Evolutionary conservation across 148 eudicot species (phyloP).

Genomic region (Cornus suecica): DNA sequence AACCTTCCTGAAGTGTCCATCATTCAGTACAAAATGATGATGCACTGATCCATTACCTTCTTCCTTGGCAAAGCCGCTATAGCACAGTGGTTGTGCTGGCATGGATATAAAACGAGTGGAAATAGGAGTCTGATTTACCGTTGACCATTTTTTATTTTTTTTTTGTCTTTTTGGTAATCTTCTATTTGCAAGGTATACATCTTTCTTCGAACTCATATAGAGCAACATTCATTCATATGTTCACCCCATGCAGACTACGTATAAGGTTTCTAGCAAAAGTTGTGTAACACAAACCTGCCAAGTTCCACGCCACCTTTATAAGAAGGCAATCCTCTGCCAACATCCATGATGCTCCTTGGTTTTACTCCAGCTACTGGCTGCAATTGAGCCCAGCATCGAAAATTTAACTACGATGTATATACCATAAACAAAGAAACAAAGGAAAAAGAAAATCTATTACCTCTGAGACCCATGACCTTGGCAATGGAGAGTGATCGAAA

Average conservation of each 20-base stretch:
- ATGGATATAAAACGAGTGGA: too few species aligned
- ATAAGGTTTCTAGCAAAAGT: constrained; percentile 1
- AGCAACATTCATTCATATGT: neutral
- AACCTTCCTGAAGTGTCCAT: too few species aligned
- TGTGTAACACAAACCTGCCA: constrained; percentile 58
- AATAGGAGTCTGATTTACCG: too few species aligned
- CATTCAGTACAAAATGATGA: neutral
- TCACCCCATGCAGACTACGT: neutral
- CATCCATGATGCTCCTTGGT: constrained; percentile 33
- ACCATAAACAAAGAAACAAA: neutral
- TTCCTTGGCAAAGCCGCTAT: too few species aligned
- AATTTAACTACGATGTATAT: neutral
- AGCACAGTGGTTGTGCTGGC: too few species aligned
- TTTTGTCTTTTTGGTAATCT: too few species aligned
- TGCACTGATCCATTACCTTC: too few species aligned
- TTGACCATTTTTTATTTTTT: too few species aligned
- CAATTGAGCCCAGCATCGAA: constrained; percentile 15
- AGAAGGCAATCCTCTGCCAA: constrained; percentile 39
- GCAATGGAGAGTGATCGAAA: constrained; percentile 35
- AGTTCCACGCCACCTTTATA: constrained; percentile 46
- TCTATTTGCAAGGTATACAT: neutral
- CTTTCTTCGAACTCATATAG: neutral
- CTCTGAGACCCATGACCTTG: constrained; percentile 39
- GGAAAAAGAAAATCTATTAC: constrained; percentile 18
- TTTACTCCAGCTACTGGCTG: constrained; percentile 39